A percentile compares a stretch with the other conserved stretches of the same genome.
Evolutionary conservation across 345 rosid species (phyloP).

Genomic region (Syzygium aromaticum): DNA sequence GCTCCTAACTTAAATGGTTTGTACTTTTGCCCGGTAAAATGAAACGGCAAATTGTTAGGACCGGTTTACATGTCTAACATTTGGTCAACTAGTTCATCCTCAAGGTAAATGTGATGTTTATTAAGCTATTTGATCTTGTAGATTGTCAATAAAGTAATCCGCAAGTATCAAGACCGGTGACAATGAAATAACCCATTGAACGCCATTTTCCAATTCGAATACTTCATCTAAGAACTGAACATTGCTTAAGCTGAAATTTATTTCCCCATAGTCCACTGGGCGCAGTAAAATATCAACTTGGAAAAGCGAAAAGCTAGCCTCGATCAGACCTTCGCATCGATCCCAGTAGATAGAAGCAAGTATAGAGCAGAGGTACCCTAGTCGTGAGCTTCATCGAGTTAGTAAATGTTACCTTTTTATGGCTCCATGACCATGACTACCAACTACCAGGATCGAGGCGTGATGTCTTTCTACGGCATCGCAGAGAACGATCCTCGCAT

Average conservation of each 20-base stretch:
- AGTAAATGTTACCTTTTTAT: slow-evolving; percentile 52
- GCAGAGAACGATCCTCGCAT: slow-evolving; percentile 78
- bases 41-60: not conserved
- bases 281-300: not conserved
- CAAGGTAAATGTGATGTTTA: not conserved
- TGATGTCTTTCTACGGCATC: slow-evolving; percentile 77
- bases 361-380: not conserved
- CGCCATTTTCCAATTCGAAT: not conserved
- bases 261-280: not conserved
- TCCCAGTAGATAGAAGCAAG: not conserved
- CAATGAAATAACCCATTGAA: not conserved
- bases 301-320: not conserved
- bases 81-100: not conserved
- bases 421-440: slow-evolving; percentile 98
- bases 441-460: slow-evolving; percentile 76
- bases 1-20: not conserved
- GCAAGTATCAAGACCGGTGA: not conserved
- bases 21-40: not conserved
- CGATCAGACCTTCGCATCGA: not conserved
- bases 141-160: not conserved
- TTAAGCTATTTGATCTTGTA: not conserved
- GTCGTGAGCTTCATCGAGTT: not conserved
- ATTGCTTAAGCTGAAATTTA: not conserved
- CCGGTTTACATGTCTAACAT: not conserved
- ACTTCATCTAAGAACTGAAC: not conserved